These are phyloP conservation scores for Irpex lacteus DNA, from an alignment of 1,284 basidiomycete species.

Conservation along the genomic window DNA sequence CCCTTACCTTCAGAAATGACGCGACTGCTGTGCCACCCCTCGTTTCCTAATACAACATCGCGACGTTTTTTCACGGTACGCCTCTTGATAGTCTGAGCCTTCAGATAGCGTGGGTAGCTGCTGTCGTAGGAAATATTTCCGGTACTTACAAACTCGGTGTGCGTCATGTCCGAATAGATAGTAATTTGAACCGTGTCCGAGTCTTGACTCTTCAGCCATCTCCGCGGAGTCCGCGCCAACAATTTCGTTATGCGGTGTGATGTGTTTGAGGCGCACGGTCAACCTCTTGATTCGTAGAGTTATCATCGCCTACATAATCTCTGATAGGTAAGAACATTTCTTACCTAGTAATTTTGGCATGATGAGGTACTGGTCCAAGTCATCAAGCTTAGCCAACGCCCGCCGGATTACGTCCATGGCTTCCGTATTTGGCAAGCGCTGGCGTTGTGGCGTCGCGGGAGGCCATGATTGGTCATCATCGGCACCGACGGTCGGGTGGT, in stretches of 20 bases:
- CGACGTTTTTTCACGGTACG: constrained; percentile 56
- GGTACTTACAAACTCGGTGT: constrained; percentile 63
- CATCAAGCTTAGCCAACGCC: not conserved
- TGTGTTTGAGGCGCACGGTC: constrained; percentile 59
- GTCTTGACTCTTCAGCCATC: constrained; percentile 52
- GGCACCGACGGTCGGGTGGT: not conserved
- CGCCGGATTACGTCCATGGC: not conserved
- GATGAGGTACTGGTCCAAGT: not conserved
- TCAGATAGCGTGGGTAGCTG: not conserved
- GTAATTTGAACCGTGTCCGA: constrained; percentile 30
- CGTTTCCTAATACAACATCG: constrained; percentile 12
- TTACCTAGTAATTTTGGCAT: constrained; percentile 1
- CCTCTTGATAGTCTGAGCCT: constrained; percentile 62
- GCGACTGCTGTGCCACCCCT: not conserved
- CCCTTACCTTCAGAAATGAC: constrained; percentile 49
- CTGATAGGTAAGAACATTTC: not conserved
- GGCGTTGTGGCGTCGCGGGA: not conserved
- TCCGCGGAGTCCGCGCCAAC: constrained; percentile 41
- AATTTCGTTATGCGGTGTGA: constrained; percentile 59
- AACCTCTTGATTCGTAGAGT: constrained; percentile 51
- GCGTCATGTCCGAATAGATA: constrained; percentile 62
- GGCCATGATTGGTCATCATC: not conserved
- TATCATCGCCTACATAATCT: not conserved
- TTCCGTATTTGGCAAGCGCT: not conserved
- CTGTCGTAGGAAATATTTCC: not conserved